These are phyloP conservation scores for Plenodomus tracheiphilus DNA, from an alignment of 2,329 filamentous ascomycete genomes.

Conservation along the genomic window DNA sequence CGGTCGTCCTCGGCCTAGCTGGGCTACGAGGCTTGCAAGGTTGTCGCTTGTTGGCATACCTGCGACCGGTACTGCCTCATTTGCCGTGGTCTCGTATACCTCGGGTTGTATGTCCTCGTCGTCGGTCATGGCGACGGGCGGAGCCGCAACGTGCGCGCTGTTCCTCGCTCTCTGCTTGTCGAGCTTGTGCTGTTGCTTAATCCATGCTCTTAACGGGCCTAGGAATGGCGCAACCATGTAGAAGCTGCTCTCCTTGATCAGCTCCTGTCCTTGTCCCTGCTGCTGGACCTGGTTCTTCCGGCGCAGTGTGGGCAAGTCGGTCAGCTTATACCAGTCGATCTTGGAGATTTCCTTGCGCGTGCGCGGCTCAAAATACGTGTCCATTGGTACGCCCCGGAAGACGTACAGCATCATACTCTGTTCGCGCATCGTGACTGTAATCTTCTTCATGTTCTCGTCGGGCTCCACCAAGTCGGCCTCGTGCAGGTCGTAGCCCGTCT, in stretches of 20 bases:
- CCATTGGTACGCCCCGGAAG: slow-evolving; percentile 83
- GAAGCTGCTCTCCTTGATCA: slow-evolving; percentile 78
- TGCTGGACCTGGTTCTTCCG: slow-evolving; percentile 67
- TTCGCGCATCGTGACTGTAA: slow-evolving; percentile 87
- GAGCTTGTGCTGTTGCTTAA: slow-evolving; percentile 78
- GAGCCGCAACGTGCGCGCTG: slow-evolving; percentile 19
- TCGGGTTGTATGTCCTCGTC: slow-evolving; percentile 35
- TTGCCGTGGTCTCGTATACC: slow-evolving; percentile 31
- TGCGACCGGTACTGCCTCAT: slow-evolving; percentile 16
- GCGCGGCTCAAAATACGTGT: slow-evolving; percentile 84
- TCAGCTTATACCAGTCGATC: slow-evolving; percentile 91
- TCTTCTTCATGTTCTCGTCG: slow-evolving; percentile 73
- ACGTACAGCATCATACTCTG: slow-evolving; percentile 93
- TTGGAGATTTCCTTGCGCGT: slow-evolving; percentile 98
- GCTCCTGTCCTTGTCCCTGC: slow-evolving; percentile 56
- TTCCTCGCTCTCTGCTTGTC: slow-evolving; percentile 56
- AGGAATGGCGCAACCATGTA: slow-evolving; percentile 98
- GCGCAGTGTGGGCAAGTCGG: slow-evolving; percentile 80
- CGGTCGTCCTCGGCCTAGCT: slow-evolving; percentile 27
- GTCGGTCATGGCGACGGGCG: slow-evolving; percentile 31
- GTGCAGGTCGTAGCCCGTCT: slow-evolving; percentile 85
- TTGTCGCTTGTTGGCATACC: slow-evolving; percentile 20
- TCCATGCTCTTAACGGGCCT: slow-evolving; percentile 84
- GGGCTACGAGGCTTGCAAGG: slow-evolving; percentile 38
- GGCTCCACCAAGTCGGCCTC: slow-evolving; percentile 74